Base-by-base conservation (phyloP, 148 eudicot species). In the Diospyros lotus region DNA sequence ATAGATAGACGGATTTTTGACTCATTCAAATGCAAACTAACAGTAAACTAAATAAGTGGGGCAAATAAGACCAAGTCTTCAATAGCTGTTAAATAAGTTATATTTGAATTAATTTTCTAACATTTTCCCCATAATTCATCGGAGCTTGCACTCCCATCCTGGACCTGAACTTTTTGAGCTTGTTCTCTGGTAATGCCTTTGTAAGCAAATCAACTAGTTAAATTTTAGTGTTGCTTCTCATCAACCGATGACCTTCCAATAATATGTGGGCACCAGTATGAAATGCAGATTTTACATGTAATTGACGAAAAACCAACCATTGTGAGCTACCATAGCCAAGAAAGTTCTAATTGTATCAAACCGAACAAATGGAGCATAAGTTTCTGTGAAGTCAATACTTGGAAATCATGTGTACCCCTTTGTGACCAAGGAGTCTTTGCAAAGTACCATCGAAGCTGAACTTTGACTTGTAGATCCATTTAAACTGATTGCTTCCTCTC, bases 161-260 rank as follows among this genome's bases (percentile, higher is more conserved):
- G 13, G 58, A 54, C 13, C 58, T 11, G 12, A 54, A 54, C 12
- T 54, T 54, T 14, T 54, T 10, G 58, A 54, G 12, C 12, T 54
- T 10, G 12, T 10, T 2, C 12, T 54, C 58, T 54, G 58, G 13
- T 10, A 54, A 1, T 2, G 58, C 58, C 58, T 54, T 54, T 54
- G 58, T 54, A 14, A 54, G 58, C 9, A 54, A 9, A 54, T 54
- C 58, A 7, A 10, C 58, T 7, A 14, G 58, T 54, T 54, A 9
- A 2, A 3, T 54, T 54, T 0, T 11, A 54, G 9, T 14, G 9
- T 54, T 14, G 13, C 12, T 54, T 1, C 10, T 54, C 0, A 14
- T 2, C 58, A 65, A 61, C 64, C 75, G 64, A 70, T 15, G 28
- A n/a, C 43, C 56, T 12, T 70, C 77, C 77, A 28, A 79, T n/a